These are phyloP conservation scores for Trichocomaceae sp. DNA, from an alignment of 2,329 filamentous ascomycete genomes.

Conservation along the genomic window DNA sequence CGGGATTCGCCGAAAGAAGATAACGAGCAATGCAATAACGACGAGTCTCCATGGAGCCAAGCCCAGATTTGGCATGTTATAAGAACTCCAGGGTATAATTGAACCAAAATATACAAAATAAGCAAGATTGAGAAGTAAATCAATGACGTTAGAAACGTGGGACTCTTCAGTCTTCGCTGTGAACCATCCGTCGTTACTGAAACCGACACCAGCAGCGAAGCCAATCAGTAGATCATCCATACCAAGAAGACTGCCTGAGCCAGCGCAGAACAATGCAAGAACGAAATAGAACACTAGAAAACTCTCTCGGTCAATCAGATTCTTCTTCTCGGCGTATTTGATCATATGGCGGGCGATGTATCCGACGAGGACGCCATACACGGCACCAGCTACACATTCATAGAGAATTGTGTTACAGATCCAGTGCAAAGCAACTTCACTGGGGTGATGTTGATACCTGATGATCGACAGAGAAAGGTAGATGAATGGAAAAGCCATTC, in stretches of 20 bases:
- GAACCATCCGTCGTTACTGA: constrained; percentile 99
- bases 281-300: constrained; percentile 99
- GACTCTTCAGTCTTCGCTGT: constrained; percentile 96
- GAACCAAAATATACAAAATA: constrained; percentile 98
- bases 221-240: constrained; percentile 91
- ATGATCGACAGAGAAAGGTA: constrained; percentile 90
- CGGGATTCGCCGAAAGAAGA: constrained; percentile 92
- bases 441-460: constrained; percentile 64
- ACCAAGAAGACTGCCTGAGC: constrained; percentile 82
- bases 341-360: constrained; percentile 89
- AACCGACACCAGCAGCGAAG: constrained; percentile 93
- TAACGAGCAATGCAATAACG: constrained; percentile 88
- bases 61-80: constrained; percentile 67
- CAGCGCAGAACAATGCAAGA: constrained; percentile 88
- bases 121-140: constrained; percentile 89
- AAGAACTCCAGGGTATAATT: constrained; percentile 93
- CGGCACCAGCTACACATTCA: constrained; percentile 86
- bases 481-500: constrained; percentile 98
- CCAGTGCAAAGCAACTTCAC: constrained; percentile 73
- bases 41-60: constrained; percentile 81
- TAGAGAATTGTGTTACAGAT: constrained; percentile 86
- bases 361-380: constrained; percentile 81
- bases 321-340: constrained; percentile 73
- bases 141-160: constrained; percentile 98
- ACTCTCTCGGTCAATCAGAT: constrained; percentile 90